A percentile compares a stretch with the other conserved stretches of the same genome.
Evolutionary conservation across 495 filamentous ascomycete genomes (phyloP).

Genomic region (Penicillium ucsense): DNA sequence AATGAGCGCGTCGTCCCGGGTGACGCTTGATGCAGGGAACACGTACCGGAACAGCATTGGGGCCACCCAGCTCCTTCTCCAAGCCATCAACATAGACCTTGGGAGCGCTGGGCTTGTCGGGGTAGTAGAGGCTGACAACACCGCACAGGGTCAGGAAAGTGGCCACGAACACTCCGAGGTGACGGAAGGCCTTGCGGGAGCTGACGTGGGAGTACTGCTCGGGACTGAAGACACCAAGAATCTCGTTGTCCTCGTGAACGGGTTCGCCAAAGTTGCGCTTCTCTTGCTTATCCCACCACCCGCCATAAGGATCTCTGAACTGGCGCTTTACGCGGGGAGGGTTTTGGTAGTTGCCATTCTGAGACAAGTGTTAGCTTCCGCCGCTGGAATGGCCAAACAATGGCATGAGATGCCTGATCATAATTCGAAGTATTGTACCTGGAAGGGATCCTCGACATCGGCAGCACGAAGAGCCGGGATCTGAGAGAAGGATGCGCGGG

Average conservation of each 20-base stretch:
- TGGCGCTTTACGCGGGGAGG: slow-evolving; percentile 74
- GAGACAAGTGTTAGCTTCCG: slow-evolving; percentile 3
- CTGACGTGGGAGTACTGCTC: slow-evolving; percentile 82
- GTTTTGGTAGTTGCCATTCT: slow-evolving; percentile 93
- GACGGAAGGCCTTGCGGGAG: slow-evolving; percentile 58
- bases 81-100: slow-evolving; percentile 77
- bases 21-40: no score
- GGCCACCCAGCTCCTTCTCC: slow-evolving; percentile 76
- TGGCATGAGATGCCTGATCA: no score
- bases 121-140: slow-evolving; percentile 62
- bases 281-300: slow-evolving; percentile 98
- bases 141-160: slow-evolving; percentile 61
- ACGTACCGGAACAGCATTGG: slow-evolving; percentile 34
- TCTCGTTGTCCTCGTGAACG: slow-evolving; percentile 93
- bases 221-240: slow-evolving; percentile 81
- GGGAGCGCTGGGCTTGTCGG: slow-evolving; percentile 72
- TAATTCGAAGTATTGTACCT: slow-evolving; percentile 45
- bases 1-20: no score
- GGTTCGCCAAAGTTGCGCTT: slow-evolving; percentile 92
- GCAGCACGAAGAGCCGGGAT: slow-evolving; percentile 41
- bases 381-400: not conserved
- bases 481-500: slow-evolving; percentile 45
- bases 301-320: slow-evolving; percentile 83
- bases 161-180: slow-evolving; percentile 66
- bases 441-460: slow-evolving; percentile 62